phyloP scores from a whole-genome alignment of 768 basidiomycete species.

The Russula abietina region DNA sequence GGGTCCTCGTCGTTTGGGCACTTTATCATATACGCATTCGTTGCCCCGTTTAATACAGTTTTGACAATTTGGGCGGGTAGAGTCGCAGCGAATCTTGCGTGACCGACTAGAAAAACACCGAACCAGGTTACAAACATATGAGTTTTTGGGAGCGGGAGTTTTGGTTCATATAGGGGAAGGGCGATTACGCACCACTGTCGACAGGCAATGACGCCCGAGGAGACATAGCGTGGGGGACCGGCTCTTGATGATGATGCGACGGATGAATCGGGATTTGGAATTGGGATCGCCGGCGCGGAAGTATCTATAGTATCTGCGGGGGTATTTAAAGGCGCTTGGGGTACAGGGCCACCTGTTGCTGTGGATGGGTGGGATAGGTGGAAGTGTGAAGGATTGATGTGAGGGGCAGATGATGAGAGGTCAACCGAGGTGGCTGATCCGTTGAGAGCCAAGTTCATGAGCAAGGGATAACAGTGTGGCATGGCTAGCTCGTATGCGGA shows the following conservation, averaged over 20 bases:
- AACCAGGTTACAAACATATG: conserved; percentile 10
- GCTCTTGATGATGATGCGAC: conserved; percentile 30
- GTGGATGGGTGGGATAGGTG: conserved; percentile 9
- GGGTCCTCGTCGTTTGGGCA: conserved; percentile 76
- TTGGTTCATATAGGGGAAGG: conserved; percentile 32
- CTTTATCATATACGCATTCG: conserved; percentile 72
- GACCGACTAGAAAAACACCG: conserved; percentile 50
- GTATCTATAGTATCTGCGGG: conserved; percentile 17
- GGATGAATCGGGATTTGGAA: conserved; percentile 20
- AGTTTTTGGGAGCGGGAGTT: conserved; percentile 18
- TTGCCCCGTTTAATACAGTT: conserved; percentile 77
- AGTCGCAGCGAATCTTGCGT: conserved; percentile 84
- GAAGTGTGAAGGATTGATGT: conserved; percentile 21
- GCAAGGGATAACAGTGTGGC: conserved; percentile 11
- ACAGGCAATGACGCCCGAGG: conserved; percentile 75
- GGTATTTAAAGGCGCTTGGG: conserved; percentile 1
- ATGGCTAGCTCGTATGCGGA: conserved; percentile 24
- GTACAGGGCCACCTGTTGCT: conserved; percentile 8
- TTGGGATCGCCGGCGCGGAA: conserved; percentile 19
- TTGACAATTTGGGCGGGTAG: conserved; percentile 71
- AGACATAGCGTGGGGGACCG: conserved; percentile 43
- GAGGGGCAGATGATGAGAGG: conserved; percentile 6
- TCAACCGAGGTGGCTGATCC: conserved; percentile 11
- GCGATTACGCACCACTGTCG: conserved; percentile 62
- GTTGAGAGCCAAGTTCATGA: conserved; percentile 18